These are phyloP conservation scores for Fusarium setosum DNA, from an alignment of 2,329 filamentous ascomycete species.

Conservation along the genomic window DNA sequence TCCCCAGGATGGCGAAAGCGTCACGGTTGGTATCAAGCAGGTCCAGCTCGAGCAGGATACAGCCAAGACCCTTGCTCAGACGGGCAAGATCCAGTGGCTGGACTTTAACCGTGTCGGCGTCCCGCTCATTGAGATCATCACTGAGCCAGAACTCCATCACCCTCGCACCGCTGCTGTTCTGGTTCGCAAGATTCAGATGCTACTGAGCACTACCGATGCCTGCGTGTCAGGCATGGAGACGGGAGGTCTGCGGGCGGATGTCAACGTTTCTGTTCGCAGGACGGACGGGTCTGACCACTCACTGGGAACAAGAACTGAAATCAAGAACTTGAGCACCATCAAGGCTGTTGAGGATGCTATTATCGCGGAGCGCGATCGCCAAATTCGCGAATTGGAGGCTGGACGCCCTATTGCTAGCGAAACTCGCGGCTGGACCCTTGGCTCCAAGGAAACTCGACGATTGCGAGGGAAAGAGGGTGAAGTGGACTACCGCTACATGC, in stretches of 20 bases:
- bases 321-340: constrained; percentile 96
- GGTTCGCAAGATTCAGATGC: constrained; percentile 86
- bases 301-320: constrained; percentile 91
- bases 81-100: constrained; percentile 78
- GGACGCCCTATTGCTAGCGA: constrained; percentile 84
- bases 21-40: constrained; percentile 88
- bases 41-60: constrained; percentile 98
- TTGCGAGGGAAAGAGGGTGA: constrained; percentile 95
- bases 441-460: constrained; percentile 81
- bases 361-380: constrained; percentile 87
- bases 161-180: constrained; percentile 88
- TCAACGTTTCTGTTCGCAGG: constrained; percentile 89
- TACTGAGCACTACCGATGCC: constrained; percentile 83
- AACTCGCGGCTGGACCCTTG: constrained; percentile 92
- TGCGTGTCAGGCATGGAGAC: constrained; percentile 94
- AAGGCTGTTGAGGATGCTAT: constrained; percentile 96
- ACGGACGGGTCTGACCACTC: constrained; percentile 53
- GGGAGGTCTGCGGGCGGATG: constrained; percentile 90
- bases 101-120: constrained; percentile 95
- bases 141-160: constrained; percentile 86
- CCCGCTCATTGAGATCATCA: constrained; percentile 95
- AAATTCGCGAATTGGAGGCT: constrained; percentile 81
- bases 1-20: too few species aligned
- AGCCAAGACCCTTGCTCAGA: constrained; percentile 88
- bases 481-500: constrained; percentile 98